Evolutionary conservation across 768 basidiomycete genomes (phyloP).

Genomic region (Lanmaoa pseudosensibilis): DNA sequence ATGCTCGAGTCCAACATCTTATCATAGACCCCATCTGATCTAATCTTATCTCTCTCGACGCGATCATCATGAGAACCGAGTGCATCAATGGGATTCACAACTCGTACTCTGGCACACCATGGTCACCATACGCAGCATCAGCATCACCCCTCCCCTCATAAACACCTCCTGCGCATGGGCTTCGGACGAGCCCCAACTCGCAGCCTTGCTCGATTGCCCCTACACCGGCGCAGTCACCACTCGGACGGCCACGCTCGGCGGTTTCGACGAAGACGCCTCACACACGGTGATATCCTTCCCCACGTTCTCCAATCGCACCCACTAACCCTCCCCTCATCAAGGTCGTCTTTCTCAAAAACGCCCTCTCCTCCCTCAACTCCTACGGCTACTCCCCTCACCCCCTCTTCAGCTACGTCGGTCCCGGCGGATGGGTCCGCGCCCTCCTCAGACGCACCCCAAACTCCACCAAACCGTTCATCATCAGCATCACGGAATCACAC

Average conservation of each 20-base stretch:
- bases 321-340: constrained; percentile 30
- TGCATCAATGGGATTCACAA: background rate
- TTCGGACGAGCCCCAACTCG: constrained; percentile 62
- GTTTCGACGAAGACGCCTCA: constrained; percentile 63
- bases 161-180: constrained; percentile 86
- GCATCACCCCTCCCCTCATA: constrained; percentile 62
- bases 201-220: constrained; percentile 61
- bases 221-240: constrained; percentile 81
- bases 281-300: constrained; percentile 50
- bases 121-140: constrained; percentile 57
- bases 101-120: constrained; percentile 33
- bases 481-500: constrained; percentile 72
- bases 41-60: constrained; percentile 20
- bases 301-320: background rate
- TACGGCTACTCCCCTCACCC: constrained; percentile 87
- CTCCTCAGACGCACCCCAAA: constrained; percentile 38
- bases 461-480: constrained; percentile 65
- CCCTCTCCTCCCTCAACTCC: constrained; percentile 70
- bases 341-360: constrained; percentile 58
- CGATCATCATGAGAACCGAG: too few relatives aligned
- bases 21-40: constrained; percentile 1
- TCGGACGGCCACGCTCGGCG: constrained; percentile 68
- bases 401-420: constrained; percentile 56
- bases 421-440: constrained; percentile 49
- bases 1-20: background rate